These are phyloP conservation scores for Pyronema domesticum DNA, from an alignment of 495 filamentous ascomycete species.

Conservation along the genomic window DNA sequence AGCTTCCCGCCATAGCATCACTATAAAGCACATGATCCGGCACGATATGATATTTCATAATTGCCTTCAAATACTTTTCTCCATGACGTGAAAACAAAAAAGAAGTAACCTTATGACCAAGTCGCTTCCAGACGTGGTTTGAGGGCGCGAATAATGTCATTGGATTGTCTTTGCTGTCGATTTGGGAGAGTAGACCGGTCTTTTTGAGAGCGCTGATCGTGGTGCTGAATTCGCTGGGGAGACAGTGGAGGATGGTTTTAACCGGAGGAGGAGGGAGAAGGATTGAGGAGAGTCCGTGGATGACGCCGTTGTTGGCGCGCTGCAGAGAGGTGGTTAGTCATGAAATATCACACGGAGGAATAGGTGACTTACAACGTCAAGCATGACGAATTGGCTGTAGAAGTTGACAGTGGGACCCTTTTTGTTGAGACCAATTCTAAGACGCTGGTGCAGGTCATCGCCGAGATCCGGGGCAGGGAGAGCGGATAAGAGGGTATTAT, in stretches of 20 bases:
- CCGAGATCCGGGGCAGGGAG: conserved; percentile 39
- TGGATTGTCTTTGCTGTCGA: conserved; percentile 27
- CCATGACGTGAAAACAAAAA: conserved; percentile 64
- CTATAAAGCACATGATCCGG: conserved; percentile 60
- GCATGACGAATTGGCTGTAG: conserved; percentile 43
- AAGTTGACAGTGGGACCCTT: conserved; percentile 55
- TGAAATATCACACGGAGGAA: background rate
- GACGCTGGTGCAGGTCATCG: conserved; percentile 42
- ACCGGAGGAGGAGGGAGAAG: conserved; percentile 54
- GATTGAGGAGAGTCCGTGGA: conserved; percentile 55
- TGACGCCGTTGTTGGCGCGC: conserved; percentile 54
- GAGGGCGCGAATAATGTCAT: conserved; percentile 59
- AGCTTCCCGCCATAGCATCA: conserved; percentile 44
- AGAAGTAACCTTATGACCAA: conserved; percentile 50
- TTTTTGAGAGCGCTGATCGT: conserved; percentile 50
- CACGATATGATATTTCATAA: conserved; percentile 65
- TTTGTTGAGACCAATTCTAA: conserved; percentile 40
- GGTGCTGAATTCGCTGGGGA: conserved; percentile 61
- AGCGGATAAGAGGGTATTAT: conserved; percentile 54
- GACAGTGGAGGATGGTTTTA: conserved; percentile 40
- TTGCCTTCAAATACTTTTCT: conserved; percentile 46
- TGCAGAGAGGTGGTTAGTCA: conserved; percentile 16
- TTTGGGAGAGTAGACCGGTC: conserved; percentile 42
- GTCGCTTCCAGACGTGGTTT: conserved; percentile 54
- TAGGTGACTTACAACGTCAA: conserved; percentile 41